phyloP scores from a whole-genome alignment of 1,284 basidiomycete genomes.

The Ganoderma sp. region DNA sequence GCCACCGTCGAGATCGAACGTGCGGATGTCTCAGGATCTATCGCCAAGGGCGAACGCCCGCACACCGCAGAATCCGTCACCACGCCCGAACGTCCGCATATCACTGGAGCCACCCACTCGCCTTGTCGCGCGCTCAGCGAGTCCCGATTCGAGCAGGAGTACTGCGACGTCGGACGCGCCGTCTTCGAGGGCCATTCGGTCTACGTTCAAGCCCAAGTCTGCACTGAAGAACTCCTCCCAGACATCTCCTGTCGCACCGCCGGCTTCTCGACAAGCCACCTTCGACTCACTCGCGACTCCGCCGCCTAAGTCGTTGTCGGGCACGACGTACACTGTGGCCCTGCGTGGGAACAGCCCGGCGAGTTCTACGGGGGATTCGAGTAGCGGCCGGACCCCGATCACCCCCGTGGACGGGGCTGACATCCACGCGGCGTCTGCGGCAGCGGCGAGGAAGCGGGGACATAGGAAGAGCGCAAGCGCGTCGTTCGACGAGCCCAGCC shows the following conservation, averaged over 20 bases:
- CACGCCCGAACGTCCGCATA: constrained; percentile 17
- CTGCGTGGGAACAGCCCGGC: constrained; percentile 66
- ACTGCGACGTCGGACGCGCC: background rate
- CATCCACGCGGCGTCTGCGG: constrained; percentile 48
- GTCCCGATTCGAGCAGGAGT: constrained; percentile 16
- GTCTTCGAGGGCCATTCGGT: background rate
- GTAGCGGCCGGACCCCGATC: constrained; percentile 69
- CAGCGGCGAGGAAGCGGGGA: constrained; percentile 23
- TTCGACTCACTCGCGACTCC: constrained; percentile 21
- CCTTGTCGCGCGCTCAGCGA: constrained; percentile 19
- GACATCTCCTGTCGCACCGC: constrained; percentile 17
- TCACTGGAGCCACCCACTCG: constrained; percentile 23
- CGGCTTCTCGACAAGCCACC: constrained; percentile 10
- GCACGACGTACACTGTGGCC: constrained; percentile 15
- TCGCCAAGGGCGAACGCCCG: background rate
- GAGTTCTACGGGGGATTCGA: constrained; percentile 81
- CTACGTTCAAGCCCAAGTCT: constrained; percentile 25
- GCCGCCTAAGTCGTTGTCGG: constrained; percentile 54
- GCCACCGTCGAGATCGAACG: constrained; percentile 15
- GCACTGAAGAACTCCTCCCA: constrained; percentile 24
- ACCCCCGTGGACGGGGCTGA: constrained; percentile 81
- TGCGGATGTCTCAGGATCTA: constrained; percentile 11
- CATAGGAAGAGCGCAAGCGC: constrained; percentile 63
- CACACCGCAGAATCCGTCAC: constrained; percentile 3
- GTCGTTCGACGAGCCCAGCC: constrained; percentile 51